Conservation (phyloP, 1,284 basidiomycete genomes). For the Cutaneotrichosporon curvatum region DNA sequence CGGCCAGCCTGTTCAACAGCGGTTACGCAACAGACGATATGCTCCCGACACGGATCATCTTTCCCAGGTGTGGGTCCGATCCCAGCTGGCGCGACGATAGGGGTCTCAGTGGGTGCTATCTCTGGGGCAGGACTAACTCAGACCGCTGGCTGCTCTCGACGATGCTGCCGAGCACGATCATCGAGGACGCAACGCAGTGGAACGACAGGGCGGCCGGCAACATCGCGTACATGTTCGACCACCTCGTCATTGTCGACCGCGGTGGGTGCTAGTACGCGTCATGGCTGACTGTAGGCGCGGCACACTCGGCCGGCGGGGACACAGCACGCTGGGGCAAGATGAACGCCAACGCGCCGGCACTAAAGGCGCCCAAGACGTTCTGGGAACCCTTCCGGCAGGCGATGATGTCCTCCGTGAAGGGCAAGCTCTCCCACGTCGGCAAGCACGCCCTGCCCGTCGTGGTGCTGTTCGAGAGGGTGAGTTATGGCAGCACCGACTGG, state of each 20-base stretch:
- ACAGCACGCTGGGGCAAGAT: conserved; percentile 38
- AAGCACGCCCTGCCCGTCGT: conserved; percentile 30
- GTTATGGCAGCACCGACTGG: neutral
- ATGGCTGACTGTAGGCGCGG: conserved; percentile 23
- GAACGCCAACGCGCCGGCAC: conserved; percentile 28
- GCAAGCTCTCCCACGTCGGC: conserved; percentile 13
- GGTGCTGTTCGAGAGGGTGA: conserved; percentile 32
- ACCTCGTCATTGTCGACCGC: conserved; percentile 41
- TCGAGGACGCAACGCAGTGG: conserved; percentile 36
- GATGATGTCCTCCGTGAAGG: conserved; percentile 25
- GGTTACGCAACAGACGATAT: neutral
- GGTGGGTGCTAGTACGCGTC: conserved; percentile 18
- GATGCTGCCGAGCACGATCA: conserved; percentile 25
- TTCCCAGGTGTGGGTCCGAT: conserved; percentile 25
- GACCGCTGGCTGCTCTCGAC: conserved; percentile 37
- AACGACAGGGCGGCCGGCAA: conserved; percentile 24
- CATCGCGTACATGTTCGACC: conserved; percentile 34
- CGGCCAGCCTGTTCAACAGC: neutral
- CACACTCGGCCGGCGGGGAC: conserved; percentile 31
- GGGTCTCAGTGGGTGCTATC: conserved; percentile 25
- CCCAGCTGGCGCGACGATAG: conserved; percentile 33
- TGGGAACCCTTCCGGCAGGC: conserved; percentile 25
- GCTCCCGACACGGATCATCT: conserved; percentile 30
- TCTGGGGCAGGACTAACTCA: conserved; percentile 10
- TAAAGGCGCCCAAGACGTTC: conserved; percentile 21